Conservation (phyloP, 768 basidiomycete species). For the Rhodotorula diobovata region DNA sequence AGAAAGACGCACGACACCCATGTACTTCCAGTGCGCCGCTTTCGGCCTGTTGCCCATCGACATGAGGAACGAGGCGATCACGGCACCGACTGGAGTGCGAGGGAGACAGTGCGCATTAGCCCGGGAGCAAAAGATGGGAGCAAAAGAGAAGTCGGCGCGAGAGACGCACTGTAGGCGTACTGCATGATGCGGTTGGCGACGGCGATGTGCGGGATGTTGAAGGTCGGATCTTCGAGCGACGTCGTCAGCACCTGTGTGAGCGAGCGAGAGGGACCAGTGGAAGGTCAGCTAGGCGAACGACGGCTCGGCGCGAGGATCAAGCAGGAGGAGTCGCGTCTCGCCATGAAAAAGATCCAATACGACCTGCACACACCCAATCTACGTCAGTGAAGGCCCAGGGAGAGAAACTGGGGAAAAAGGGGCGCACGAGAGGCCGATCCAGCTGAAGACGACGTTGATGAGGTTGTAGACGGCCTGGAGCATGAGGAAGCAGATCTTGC, state of each 20-base stretch:
- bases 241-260: constrained; percentile 63
- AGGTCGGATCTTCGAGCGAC: constrained; percentile 70
- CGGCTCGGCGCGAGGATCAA: not conserved
- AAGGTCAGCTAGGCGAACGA: not conserved
- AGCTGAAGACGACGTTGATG: constrained; percentile 79
- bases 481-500: constrained; percentile 68
- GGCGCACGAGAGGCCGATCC: constrained; percentile 83
- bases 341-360: constrained; percentile 37
- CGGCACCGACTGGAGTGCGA: constrained; percentile 57
- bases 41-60: constrained; percentile 80
- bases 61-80: constrained; percentile 86
- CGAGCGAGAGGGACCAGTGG: constrained; percentile 54
- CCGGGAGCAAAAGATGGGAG: not conserved
- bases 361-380: not conserved
- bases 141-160: not conserved
- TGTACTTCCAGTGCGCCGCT: constrained; percentile 70
- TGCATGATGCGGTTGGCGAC: constrained; percentile 36
- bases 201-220: constrained; percentile 48
- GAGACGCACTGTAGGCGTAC: not conserved
- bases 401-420: not conserved
- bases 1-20: constrained; percentile 54
- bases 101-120: constrained; percentile 61
- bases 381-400: not conserved
- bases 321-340: no score
- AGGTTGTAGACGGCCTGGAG: constrained; percentile 81